These are phyloP conservation scores for Ophiosphaerella korrae DNA, from an alignment of 2,329 filamentous ascomycete genomes.

Conservation along the genomic window DNA sequence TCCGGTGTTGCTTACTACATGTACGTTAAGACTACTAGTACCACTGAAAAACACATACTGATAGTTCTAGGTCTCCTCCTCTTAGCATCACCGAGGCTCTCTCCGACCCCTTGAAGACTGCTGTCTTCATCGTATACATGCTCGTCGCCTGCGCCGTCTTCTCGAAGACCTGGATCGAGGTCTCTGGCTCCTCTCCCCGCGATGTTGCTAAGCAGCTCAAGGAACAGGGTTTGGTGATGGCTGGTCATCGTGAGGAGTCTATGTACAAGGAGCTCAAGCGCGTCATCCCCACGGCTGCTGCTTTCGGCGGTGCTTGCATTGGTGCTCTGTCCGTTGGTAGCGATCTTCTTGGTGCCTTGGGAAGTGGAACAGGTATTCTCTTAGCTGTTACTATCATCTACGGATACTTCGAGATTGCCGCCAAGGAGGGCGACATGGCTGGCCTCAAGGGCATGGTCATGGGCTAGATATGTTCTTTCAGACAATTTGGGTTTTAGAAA, in stretches of 20 bases:
- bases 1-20: slow-evolving; percentile 99
- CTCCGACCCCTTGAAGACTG: slow-evolving; percentile 94
- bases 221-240: slow-evolving; percentile 99
- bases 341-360: slow-evolving; percentile 93
- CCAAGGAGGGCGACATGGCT: slow-evolving; percentile 94
- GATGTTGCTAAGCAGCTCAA: slow-evolving; percentile 99
- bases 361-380: slow-evolving; percentile 95
- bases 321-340: slow-evolving; percentile 94
- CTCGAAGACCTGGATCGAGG: slow-evolving; percentile 99
- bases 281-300: slow-evolving; percentile 96
- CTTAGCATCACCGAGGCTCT: slow-evolving; percentile 97
- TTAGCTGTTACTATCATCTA: slow-evolving; percentile 99
- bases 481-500: background rate
- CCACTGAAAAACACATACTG: slow-evolving; percentile 11
- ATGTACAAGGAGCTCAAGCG: slow-evolving; percentile 99
- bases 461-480: slow-evolving; percentile 43
- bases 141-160: slow-evolving; percentile 96
- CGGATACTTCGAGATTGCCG: slow-evolving; percentile 98
- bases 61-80: slow-evolving; percentile 69
- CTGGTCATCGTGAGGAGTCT: slow-evolving; percentile 97
- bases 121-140: slow-evolving; percentile 97
- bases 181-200: slow-evolving; percentile 94
- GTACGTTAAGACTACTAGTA: slow-evolving; percentile 46
- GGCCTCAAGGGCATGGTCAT: slow-evolving; percentile 73
- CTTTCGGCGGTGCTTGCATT: slow-evolving; percentile 98